Percentiles rank a stretch among this genome's conserved stretches.
phyloP scores from a whole-genome alignment of 192 early-diverging fungal species.

The Coemansia reversa region DNA sequence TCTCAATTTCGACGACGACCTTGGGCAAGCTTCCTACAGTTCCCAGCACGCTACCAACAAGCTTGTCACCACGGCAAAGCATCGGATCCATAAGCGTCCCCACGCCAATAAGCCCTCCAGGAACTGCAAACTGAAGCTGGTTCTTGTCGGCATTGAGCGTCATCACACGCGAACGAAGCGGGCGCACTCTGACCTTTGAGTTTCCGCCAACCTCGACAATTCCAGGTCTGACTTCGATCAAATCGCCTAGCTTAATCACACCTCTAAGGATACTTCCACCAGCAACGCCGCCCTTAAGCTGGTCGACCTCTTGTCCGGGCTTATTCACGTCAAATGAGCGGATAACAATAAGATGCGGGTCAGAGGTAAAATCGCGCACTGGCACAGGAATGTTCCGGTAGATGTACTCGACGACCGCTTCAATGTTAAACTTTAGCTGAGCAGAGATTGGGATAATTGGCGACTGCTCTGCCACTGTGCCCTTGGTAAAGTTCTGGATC shows the following conservation, averaged over 20 bases:
- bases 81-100: slow-evolving; percentile 96
- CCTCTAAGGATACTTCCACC: slow-evolving; percentile 95
- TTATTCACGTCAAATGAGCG: slow-evolving; percentile 99
- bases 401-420: slow-evolving; percentile 97
- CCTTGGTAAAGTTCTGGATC: slow-evolving; percentile 92
- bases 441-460: slow-evolving; percentile 98
- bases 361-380: slow-evolving; percentile 85
- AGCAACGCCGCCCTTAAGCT: slow-evolving; percentile 95
- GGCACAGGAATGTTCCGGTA: slow-evolving; percentile 95
- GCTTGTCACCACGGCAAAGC: slow-evolving; percentile 91
- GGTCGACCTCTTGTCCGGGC: slow-evolving; percentile 89
- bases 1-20: slow-evolving; percentile 94
- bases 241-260: slow-evolving; percentile 84
- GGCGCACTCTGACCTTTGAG: slow-evolving; percentile 75
- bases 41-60: slow-evolving; percentile 95
- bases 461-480: slow-evolving; percentile 90
- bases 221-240: slow-evolving; percentile 96
- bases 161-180: slow-evolving; percentile 88
- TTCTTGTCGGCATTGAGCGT: slow-evolving; percentile 87
- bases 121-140: slow-evolving; percentile 93
- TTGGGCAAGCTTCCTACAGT: slow-evolving; percentile 86
- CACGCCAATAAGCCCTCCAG: slow-evolving; percentile 99
- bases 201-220: slow-evolving; percentile 86
- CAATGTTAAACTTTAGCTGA: slow-evolving; percentile 98
- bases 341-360: slow-evolving; percentile 94